phyloP scores from a whole-genome alignment of 192 early-diverging fungal species.

The Linnemannia exigua region DNA sequence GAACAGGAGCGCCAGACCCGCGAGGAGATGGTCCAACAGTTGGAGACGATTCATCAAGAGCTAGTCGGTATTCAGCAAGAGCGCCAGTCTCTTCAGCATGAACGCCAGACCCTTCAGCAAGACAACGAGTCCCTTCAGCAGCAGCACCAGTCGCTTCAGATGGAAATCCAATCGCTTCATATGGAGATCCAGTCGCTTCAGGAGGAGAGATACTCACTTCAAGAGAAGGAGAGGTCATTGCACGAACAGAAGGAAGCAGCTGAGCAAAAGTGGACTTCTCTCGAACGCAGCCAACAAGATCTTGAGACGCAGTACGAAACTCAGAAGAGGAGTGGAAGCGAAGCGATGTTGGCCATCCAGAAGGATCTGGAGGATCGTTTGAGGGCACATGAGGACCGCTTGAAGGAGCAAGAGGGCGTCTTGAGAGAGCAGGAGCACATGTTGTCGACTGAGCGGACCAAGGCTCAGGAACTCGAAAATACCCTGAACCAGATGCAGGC shows the following conservation, averaged over 20 bases:
- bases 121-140: slow-evolving; percentile 8
- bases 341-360: slow-evolving; percentile 3
- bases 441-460: slow-evolving; percentile 16
- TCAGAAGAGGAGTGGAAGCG: background rate
- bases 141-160: background rate
- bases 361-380: slow-evolving; percentile 24
- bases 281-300: slow-evolving; percentile 17
- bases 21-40: slow-evolving; percentile 18
- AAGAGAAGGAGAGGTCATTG: slow-evolving; percentile 4
- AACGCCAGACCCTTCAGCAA: background rate
- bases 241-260: background rate
- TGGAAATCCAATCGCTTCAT: background rate
- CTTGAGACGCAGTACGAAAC: slow-evolving; percentile 23
- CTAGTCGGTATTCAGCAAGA: background rate
- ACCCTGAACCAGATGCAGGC: slow-evolving; percentile 25
- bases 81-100: background rate
- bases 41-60: slow-evolving; percentile 19
- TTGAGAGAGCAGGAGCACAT: slow-evolving; percentile 21
- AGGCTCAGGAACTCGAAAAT: slow-evolving; percentile 15
- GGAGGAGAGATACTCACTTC: background rate
- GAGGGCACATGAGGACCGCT: slow-evolving; percentile 14
- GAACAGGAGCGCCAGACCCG: slow-evolving; percentile 22
- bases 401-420: slow-evolving; percentile 21
- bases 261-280: background rate
- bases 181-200: background rate